Conservation (phyloP, 2,329 filamentous ascomycete species). For the Calonectria hawksworthii region DNA sequence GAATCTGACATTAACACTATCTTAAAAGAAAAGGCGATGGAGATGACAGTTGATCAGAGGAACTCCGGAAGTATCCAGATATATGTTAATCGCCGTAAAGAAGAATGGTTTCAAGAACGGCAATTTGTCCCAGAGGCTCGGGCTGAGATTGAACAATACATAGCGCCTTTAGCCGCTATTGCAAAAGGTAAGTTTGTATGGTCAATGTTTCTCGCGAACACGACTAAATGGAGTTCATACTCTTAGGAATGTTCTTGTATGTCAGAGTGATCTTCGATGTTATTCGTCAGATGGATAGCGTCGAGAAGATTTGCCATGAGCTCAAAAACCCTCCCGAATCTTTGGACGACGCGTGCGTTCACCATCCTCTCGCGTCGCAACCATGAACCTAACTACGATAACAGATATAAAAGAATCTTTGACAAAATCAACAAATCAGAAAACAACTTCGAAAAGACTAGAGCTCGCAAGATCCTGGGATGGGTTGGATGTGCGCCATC, state of each 20-base stretch:
- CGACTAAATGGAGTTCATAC: not conserved
- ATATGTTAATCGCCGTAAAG: not conserved
- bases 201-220: not conserved
- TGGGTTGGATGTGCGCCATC: conserved; percentile 25
- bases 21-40: not conserved
- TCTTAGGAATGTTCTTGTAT: not conserved
- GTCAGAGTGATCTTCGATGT: not conserved
- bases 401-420: conserved; percentile 7
- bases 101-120: not conserved
- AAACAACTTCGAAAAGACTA: not conserved
- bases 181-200: not conserved
- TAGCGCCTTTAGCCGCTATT: not conserved
- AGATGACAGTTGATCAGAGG: conserved; percentile 12
- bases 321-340: conserved; percentile 22
- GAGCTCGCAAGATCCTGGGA: conserved; percentile 7
- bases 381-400: not conserved
- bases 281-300: not conserved
- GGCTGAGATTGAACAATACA: not conserved
- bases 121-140: not conserved
- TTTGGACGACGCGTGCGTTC: conserved; percentile 9
- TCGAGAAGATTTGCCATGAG: not conserved
- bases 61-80: conserved; percentile 22
- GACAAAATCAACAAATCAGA: not conserved
- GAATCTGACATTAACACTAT: conserved; percentile 13
- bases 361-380: conserved; percentile 38